Base-by-base conservation (phyloP, 352 stramenopile genomes). In the Phytophthora cryptogea region DNA sequence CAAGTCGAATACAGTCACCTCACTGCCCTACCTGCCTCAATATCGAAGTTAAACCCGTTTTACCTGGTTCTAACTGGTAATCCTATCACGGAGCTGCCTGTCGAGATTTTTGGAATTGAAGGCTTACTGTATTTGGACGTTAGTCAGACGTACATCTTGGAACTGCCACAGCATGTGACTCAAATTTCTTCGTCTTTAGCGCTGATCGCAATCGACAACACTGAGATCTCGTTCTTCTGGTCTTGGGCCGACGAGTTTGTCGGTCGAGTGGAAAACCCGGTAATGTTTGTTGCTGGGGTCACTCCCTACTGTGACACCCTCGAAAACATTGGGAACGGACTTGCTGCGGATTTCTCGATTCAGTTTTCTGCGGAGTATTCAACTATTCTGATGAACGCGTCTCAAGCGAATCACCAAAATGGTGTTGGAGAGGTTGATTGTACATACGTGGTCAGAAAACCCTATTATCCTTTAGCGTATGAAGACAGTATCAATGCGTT, bases 21-120 rank as follows among this genome's bases (percentile, higher is more conserved):
- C 20, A 27, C 39, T 9, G 28, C 8, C 7, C 27, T 76, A 0
- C 41, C 64, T 14, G 35, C 39, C 1, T 42, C 48, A 26, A 39
- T 76, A 14, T 11, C 57, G 6, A 30, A 30, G 13, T 35, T 76
- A 14, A 13, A 59, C 23, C 32, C 54, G 6, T 30, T 14, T 1
- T 72, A 64, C 16, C 13, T 72, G n/a, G 63, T 59, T 8, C 41
- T 76, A 6, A 59, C 49, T 14, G 42, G 54, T 3, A 70, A 63
- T 41, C 68, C 68, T 13, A 63, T 74, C 32, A 50, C 35, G 2
- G 27, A 50, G 3, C 37, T 73, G 0, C 59, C 68, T 4, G 13
- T 17, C 8, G 26, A 40, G 20, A 33, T 70, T 11, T 66, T 70
- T n/a, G 31, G 49, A 7, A 23, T 54, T 20, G 28, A 44, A 20